Evolutionary conservation across 1,139 yeast genomes (phyloP).

Genomic region (Blastobotrys ciferrii): DNA sequence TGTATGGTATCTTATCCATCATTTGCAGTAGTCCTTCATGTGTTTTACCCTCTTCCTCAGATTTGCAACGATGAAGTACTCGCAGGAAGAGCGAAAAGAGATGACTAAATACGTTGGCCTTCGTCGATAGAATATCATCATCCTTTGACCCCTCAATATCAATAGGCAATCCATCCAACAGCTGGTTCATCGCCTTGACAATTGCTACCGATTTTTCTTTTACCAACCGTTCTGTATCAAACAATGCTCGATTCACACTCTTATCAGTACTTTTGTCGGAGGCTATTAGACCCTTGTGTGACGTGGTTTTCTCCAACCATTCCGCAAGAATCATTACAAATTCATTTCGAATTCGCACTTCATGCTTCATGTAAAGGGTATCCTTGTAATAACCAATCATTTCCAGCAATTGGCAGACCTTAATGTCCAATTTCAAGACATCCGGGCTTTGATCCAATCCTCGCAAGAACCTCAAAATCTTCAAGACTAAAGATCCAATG

Average conservation of each 20-base stretch:
- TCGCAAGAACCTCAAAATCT: constrained; percentile 40
- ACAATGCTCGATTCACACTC: constrained; percentile 18
- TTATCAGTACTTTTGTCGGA: constrained; percentile 17
- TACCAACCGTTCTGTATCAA: constrained; percentile 27
- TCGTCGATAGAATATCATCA: constrained; percentile 55
- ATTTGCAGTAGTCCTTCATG: constrained; percentile 15
- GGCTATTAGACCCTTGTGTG: constrained; percentile 10
- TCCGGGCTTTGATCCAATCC: constrained; percentile 41
- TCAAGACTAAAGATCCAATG: constrained; percentile 40
- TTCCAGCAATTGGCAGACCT: constrained; percentile 56
- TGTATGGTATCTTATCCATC: constrained; percentile 20
- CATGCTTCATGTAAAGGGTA: constrained; percentile 46
- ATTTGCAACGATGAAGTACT: constrained; percentile 60
- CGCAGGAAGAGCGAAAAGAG: constrained; percentile 70
- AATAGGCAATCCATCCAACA: constrained; percentile 33
- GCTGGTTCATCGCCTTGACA: constrained; percentile 25
- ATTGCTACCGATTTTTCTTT: constrained; percentile 30
- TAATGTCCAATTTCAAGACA: constrained; percentile 50
- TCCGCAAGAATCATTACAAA: constrained; percentile 59
- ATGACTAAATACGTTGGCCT: constrained; percentile 64
- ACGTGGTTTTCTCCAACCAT: constrained; percentile 52
- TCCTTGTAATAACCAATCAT: constrained; percentile 48
- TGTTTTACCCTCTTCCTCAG: constrained; percentile 23
- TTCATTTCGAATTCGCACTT: constrained; percentile 55
- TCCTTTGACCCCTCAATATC: constrained; percentile 41